A percentile compares a stretch with the other conserved stretches of the same genome.
These are phyloP conservation scores for Tetrapisispora phaffii DNA, from an alignment of 805 yeast genomes.

Conservation along the genomic window DNA sequence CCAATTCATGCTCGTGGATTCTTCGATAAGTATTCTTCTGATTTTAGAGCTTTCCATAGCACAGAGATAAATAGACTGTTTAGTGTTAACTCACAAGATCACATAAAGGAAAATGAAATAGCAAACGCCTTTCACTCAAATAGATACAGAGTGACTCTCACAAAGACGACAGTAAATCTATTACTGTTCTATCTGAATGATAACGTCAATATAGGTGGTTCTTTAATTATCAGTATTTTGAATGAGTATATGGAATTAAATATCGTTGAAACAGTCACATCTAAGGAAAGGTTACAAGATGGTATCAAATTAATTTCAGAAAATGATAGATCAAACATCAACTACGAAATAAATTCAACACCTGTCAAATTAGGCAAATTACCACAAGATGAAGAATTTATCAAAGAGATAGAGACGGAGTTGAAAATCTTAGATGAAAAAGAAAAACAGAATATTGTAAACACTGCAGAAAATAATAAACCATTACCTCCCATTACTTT, in stretches of 20 bases:
- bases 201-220: slow-evolving; percentile 86
- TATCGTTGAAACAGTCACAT: slow-evolving; percentile 30
- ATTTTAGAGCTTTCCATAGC: slow-evolving; percentile 68
- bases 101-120: slow-evolving; percentile 69
- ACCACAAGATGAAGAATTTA: slow-evolving; percentile 79
- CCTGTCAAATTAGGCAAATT: slow-evolving; percentile 72
- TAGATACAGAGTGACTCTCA: slow-evolving; percentile 65
- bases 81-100: slow-evolving; percentile 70
- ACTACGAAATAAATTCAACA: slow-evolving; percentile 22
- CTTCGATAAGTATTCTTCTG: slow-evolving; percentile 62
- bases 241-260: slow-evolving; percentile 66
- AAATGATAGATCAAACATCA: slow-evolving; percentile 24
- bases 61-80: slow-evolving; percentile 63
- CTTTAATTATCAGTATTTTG: slow-evolving; percentile 71
- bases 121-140: slow-evolving; percentile 66
- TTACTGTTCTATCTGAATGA: slow-evolving; percentile 81
- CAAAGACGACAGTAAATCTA: slow-evolving; percentile 77
- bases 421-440: slow-evolving; percentile 69
- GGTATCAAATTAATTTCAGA: slow-evolving; percentile 22
- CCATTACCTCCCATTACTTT: slow-evolving; percentile 29
- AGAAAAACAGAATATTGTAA: slow-evolving; percentile 32
- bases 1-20: slow-evolving; percentile 58
- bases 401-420: slow-evolving; percentile 76
- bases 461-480: background rate
- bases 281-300: slow-evolving; percentile 25